A percentile compares a stretch with the other conserved stretches of the same genome.
Conservation (phyloP, 1,284 basidiomycete genomes). For the Ceratobasidium papillatum region DNA sequence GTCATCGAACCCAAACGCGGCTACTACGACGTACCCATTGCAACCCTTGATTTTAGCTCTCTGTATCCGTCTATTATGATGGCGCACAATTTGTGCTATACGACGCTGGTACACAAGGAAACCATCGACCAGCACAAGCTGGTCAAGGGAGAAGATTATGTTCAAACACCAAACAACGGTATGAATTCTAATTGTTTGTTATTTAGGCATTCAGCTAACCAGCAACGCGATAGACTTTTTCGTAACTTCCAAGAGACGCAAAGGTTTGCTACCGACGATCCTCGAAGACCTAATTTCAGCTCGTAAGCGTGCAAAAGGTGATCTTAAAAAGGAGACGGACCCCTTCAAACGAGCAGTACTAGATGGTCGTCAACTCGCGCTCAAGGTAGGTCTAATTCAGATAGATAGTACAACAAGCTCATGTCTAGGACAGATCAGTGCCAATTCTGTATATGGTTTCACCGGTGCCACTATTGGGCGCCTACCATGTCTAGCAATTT, state of each 20-base stretch:
- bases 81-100: constrained; percentile 98
- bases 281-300: constrained; percentile 91
- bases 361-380: constrained; percentile 91
- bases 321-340: constrained; percentile 93
- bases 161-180: constrained; percentile 94
- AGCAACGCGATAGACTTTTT: constrained; percentile 73
- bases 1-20: constrained; percentile 95
- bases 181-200: constrained; percentile 45
- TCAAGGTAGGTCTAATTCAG: constrained; percentile 69
- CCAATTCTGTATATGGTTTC: constrained; percentile 97
- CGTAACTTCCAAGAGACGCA: constrained; percentile 73
- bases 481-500: constrained; percentile 91
- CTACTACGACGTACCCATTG: constrained; percentile 93
- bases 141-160: constrained; percentile 86
- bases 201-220: constrained; percentile 8
- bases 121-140: constrained; percentile 81
- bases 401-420: constrained; percentile 8
- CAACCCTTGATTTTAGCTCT: constrained; percentile 96
- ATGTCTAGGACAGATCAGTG: constrained; percentile 75
- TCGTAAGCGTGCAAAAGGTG: constrained; percentile 90
- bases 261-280: constrained; percentile 89
- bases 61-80: constrained; percentile 99
- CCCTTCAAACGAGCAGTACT: constrained; percentile 94
- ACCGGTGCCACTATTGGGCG: constrained; percentile 96
- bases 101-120: constrained; percentile 81